Percentiles rank a stretch among this genome's conserved stretches.
Evolutionary conservation across 2,329 filamentous ascomycete species (phyloP).

Genomic region (Cladosporium velox): DNA sequence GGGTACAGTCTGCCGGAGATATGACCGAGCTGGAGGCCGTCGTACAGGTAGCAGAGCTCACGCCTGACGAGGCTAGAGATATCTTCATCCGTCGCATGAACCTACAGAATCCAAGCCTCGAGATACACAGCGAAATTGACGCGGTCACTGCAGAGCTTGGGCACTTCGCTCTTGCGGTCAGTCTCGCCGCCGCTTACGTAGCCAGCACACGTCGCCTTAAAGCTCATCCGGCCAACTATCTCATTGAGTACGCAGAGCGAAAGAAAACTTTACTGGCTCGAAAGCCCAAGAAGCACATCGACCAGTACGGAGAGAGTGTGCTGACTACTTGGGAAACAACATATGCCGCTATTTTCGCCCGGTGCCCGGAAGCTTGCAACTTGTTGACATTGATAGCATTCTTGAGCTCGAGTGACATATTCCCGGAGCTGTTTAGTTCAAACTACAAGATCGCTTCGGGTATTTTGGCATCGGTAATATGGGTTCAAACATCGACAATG

Average conservation of each 20-base stretch:
- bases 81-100: background rate
- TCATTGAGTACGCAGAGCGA: background rate
- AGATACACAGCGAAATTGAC: background rate
- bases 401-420: background rate
- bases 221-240: background rate
- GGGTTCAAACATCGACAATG: background rate
- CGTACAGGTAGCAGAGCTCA: background rate
- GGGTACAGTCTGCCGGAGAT: background rate
- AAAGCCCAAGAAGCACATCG: slow-evolving; percentile 8
- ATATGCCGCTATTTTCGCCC: slow-evolving; percentile 22
- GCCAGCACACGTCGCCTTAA: background rate
- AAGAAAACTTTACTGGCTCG: background rate
- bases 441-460: background rate
- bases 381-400: background rate
- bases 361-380: slow-evolving; percentile 26
- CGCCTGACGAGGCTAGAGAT: background rate
- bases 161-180: background rate
- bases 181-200: background rate
- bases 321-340: slow-evolving; percentile 32
- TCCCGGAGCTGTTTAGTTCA: background rate
- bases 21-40: background rate
- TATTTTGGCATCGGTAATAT: background rate
- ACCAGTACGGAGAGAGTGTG: slow-evolving; percentile 32
- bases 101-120: background rate
- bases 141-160: background rate